These are phyloP conservation scores for Trypethelium eluteriae DNA, from an alignment of 495 filamentous ascomycete genomes.

Conservation along the genomic window DNA sequence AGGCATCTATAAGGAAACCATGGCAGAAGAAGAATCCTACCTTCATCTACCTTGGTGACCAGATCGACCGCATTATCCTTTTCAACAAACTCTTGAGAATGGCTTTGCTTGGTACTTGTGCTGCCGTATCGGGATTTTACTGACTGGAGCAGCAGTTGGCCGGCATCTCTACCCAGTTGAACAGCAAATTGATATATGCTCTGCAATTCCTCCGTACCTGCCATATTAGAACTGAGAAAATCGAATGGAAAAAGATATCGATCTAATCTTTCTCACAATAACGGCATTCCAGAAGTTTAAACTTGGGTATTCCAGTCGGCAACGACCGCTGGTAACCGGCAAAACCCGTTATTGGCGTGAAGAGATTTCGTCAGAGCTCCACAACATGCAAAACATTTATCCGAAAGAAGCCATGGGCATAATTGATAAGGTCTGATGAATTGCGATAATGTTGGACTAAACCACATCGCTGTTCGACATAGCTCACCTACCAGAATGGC, in stretches of 20 bases:
- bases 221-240: not conserved
- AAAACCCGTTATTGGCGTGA: not conserved
- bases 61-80: conserved; percentile 66
- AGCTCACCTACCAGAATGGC: conserved; percentile 25
- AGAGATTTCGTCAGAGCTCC: not conserved
- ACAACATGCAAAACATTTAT: not conserved
- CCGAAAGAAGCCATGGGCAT: not conserved
- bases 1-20: not conserved
- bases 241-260: not conserved
- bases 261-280: not conserved
- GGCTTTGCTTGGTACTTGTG: conserved; percentile 33
- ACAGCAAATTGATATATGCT: conserved; percentile 60
- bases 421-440: not conserved
- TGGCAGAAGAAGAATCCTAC: conserved; percentile 32
- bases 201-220: conserved; percentile 38
- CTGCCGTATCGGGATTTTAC: conserved; percentile 42
- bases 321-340: not conserved
- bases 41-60: conserved; percentile 63
- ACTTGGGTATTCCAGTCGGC: not conserved
- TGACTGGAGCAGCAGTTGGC: conserved; percentile 49
- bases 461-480: not conserved
- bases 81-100: conserved; percentile 35
- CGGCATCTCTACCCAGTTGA: conserved; percentile 56
- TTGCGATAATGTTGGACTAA: not conserved
- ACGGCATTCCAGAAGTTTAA: not conserved